Evolutionary conservation across 768 basidiomycete genomes (phyloP), one percentile per base, ranked within the genome.

Genomic region (Lentinus brumalis): DNA sequence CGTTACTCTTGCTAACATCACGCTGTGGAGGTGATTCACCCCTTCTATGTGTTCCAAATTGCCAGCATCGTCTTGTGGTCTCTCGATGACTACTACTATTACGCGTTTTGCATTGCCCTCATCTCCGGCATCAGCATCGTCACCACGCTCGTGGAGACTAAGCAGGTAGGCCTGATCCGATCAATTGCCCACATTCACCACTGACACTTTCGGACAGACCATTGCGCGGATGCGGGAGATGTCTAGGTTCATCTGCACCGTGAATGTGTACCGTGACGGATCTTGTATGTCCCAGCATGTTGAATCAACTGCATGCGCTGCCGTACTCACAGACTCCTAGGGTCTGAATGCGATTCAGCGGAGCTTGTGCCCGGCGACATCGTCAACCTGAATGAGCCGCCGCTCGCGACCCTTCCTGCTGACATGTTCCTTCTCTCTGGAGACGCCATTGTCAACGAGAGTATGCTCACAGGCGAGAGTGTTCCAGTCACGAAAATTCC

Each of bases 401-500:
- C 84, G 29, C 80, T 96, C 8, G 76, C 83, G 9, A 74, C 87
- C 35, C 81, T 99, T 65, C 97, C 97, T 3, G 91, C 93, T 14
- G 97, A 99, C 72, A 81, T 96, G 63, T 84, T 98, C 65, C 81
- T 99, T 8, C 85, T 99, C 31, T 92, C 94, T 2, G 97, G 97
- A 1, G 97, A 99, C 73, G 94, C 95, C 1, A 96, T 99, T 59
- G 90, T 98, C 53, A 98, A 98, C 72, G 97, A 99, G 76, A 96
- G 94, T 63, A 98, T 99, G 97, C 84, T 99, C 26, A 98, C 97
- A 0, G 97, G 97, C 12, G 97, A 99, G 76, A 97, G 95, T 64
- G 93, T 99, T 0, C 97, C 97, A 2, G 94, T 99, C 53, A 92
- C 92, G 72, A 99, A 99, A 72, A 75, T 84, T 18, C 90, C 96